These are phyloP conservation scores for Coffea humblotiana DNA, from an alignment of 305 asterid species.

Conservation along the genomic window DNA sequence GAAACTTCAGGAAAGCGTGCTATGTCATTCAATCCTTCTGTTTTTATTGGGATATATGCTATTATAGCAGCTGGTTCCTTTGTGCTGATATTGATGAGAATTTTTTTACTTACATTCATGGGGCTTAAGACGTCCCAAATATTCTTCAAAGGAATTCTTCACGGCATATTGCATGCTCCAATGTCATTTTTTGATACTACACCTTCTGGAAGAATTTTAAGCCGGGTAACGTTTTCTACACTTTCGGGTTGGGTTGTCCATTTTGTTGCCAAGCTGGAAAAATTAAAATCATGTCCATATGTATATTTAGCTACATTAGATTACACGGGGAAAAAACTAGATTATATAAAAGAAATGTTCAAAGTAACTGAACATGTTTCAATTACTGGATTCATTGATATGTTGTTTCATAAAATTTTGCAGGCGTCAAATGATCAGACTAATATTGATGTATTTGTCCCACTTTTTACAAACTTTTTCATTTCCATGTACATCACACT, in stretches of 20 bases:
- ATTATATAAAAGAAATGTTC: neutral
- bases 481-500: conserved; percentile 60
- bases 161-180: conserved; percentile 86
- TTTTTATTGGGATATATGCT: conserved; percentile 44
- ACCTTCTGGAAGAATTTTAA: conserved; percentile 95
- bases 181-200: conserved; percentile 98
- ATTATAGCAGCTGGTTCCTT: conserved; percentile 35
- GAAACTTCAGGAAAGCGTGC: conserved; percentile 55
- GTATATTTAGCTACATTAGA: neutral
- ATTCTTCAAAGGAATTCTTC: conserved; percentile 49
- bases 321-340: no score
- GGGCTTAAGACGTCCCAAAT: conserved; percentile 57
- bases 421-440: conserved; percentile 98
- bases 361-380: neutral
- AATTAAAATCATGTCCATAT: neutral
- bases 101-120: conserved; percentile 30
- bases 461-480: conserved; percentile 59
- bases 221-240: conserved; percentile 62
- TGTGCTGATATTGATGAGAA: conserved; percentile 32
- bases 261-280: neutral
- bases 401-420: conserved; percentile 17
- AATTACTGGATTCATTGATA: neutral
- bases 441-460: conserved; percentile 75
- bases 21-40: conserved; percentile 46
- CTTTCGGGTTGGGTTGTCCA: neutral